Percentiles rank a stretch among this genome's conserved stretches.
These are phyloP conservation scores for Parmelia sp. DNA, from an alignment of 495 filamentous ascomycete species.

Conservation along the genomic window DNA sequence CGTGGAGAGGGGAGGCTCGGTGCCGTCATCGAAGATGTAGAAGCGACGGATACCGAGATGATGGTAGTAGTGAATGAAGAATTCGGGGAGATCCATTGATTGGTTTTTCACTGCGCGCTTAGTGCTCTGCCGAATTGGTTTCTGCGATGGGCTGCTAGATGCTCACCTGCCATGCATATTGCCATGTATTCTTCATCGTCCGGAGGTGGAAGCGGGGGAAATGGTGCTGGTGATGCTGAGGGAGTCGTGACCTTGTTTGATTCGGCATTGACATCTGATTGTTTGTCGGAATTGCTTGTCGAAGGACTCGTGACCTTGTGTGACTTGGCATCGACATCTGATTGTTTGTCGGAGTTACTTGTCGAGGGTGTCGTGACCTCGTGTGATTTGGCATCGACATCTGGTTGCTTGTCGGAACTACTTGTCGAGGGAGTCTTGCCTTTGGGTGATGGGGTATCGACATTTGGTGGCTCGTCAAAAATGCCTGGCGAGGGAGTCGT, in stretches of 20 bases:
- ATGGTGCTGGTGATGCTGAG: not conserved
- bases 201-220: constrained; percentile 6
- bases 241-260: not conserved
- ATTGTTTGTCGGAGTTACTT: not conserved
- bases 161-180: constrained; percentile 16
- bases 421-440: not conserved
- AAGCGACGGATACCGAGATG: constrained; percentile 27
- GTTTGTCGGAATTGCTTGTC: not conserved
- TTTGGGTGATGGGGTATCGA: not conserved
- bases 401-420: not conserved
- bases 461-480: too few relatives aligned
- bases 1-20: constrained; percentile 23
- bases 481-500: too few relatives aligned
- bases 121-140: not conserved
- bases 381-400: not conserved
- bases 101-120: not conserved
- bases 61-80: not conserved
- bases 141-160: not conserved
- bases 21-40: constrained; percentile 30
- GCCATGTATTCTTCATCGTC: constrained; percentile 26
- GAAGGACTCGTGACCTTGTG: not conserved
- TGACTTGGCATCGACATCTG: not conserved
- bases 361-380: not conserved
- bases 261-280: not conserved
- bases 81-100: not conserved